These are phyloP conservation scores for Panicum hallii DNA, from an alignment of 202 grass and related monocot genomes.

Conservation along the genomic window DNA sequence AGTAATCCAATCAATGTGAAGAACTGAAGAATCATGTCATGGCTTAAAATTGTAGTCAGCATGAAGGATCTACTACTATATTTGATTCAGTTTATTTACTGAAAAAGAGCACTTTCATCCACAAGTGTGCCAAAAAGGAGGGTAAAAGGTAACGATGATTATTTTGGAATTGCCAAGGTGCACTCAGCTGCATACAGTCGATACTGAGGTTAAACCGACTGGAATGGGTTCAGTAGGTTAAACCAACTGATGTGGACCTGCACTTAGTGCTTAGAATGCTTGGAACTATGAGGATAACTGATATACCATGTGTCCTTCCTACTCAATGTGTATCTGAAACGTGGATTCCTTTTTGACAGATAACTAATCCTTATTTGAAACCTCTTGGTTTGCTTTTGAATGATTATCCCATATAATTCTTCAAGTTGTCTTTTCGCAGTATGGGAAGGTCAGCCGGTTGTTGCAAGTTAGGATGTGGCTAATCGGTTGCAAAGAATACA, in stretches of 20 bases:
- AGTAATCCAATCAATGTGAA: conserved; percentile 26
- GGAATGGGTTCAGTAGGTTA: conserved; percentile 40
- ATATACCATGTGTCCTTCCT: conserved; percentile 28
- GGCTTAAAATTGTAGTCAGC: conserved; percentile 18
- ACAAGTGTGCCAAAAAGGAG: conserved; percentile 12
- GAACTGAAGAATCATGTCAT: conserved; percentile 14
- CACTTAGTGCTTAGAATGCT: conserved; percentile 8
- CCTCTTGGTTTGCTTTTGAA: conserved; percentile 27
- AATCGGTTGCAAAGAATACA: conserved; percentile 49
- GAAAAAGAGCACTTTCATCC: not conserved
- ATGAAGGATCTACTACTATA: conserved; percentile 7
- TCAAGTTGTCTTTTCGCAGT: conserved; percentile 40
- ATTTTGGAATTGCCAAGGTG: conserved; percentile 22
- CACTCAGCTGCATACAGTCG: not conserved
- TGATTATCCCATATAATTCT: conserved; percentile 24
- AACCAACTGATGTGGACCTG: conserved; percentile 39
- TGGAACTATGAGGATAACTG: conserved; percentile 15
- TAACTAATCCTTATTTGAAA: conserved; percentile 24
- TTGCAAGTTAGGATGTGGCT: conserved; percentile 35
- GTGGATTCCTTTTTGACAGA: conserved; percentile 43
- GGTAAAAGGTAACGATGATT: conserved; percentile 28
- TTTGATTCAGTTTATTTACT: conserved; percentile 12
- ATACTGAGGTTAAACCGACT: conserved; percentile 13
- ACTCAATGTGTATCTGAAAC: conserved; percentile 55
- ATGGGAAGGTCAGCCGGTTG: conserved; percentile 47